Base-by-base conservation (phyloP, 345 rosid genomes). In the Murraya koenigii region DNA sequence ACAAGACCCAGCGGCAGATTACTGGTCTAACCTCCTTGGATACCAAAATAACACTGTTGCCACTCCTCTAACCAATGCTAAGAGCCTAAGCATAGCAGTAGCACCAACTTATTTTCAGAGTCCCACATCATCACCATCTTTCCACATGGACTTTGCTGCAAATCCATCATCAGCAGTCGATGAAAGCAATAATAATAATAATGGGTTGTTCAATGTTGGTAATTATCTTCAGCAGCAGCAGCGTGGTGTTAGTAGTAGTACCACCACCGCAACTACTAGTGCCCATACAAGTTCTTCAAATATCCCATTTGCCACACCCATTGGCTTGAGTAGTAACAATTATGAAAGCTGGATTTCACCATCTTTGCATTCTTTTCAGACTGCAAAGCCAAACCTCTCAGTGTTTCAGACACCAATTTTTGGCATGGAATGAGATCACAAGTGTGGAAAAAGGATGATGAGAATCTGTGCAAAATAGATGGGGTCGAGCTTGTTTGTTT, bases 371-470 rank as follows among this genome's bases (percentile, higher is more conserved):
- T 55, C 91, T 58, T 85, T 87, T 75, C 92, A 87, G 80, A 49
- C 89, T 83, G 92, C 88, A 70, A 93, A 94, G 87, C 77, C 92
- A 8, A 88, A 78, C 74, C 80, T 93, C 32, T 87, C 94, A 23
- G 85, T 88, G 81, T 89, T 90, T 82, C 97, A 91, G 92, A 91
- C 94, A 39, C 95, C 97, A 22, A 91, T 94, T 79, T 92, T 91
- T 85, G 97, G 98, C 44, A 87, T 89, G 86, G 98, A 94, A 84
- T 92, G 93, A 94, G 83, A 52, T 75, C 82, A 79, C 64, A 22
- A 63, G 54, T 36, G 75, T 39, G 38, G 23, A 28, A 25, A 25
- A 7, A 36, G 56, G 74, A 4, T 14, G 77, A 71, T 84, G 77
- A 77, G 83, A 82, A 81, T 79, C 80, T 66, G 80, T 84, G 86